Percentiles rank a stretch among this genome's conserved stretches.
Conservation (phyloP, 192 early-diverging fungal species). For the Rhizophagus prolifer region DNA sequence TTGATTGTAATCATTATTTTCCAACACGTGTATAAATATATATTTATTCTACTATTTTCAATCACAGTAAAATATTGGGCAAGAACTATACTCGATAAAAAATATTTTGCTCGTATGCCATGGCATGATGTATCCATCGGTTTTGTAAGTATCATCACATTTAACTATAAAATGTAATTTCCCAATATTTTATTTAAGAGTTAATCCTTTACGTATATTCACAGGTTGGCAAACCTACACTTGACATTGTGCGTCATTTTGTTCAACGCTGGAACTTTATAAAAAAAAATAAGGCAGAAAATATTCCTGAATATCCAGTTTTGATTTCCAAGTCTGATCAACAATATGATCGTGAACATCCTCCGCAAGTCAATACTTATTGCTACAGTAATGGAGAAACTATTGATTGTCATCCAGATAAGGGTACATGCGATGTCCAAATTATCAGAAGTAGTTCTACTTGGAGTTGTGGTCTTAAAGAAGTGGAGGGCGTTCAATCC, state of each 20-base stretch:
- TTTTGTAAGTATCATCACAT: constrained; percentile 45
- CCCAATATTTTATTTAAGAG: neutral
- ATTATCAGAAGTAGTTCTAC: constrained; percentile 65
- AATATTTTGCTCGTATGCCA: constrained; percentile 69
- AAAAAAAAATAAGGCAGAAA: constrained; percentile 66
- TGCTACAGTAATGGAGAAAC: constrained; percentile 49
- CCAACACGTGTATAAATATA: no score
- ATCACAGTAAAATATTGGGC: constrained; percentile 52
- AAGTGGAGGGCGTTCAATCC: constrained; percentile 66
- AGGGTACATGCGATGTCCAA: constrained; percentile 69
- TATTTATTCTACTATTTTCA: neutral
- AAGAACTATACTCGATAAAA: constrained; percentile 46
- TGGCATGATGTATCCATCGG: constrained; percentile 87
- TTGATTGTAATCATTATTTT: neutral
- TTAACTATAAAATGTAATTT: neutral
- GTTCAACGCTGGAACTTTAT: constrained; percentile 90
- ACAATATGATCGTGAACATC: constrained; percentile 21
- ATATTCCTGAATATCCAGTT: constrained; percentile 60
- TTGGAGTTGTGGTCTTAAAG: constrained; percentile 69
- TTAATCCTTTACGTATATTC: neutral
- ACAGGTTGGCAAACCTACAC: constrained; percentile 69
- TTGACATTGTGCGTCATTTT: constrained; percentile 84
- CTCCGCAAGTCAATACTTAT: neutral
- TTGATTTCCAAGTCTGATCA: constrained; percentile 73
- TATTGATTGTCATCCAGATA: constrained; percentile 55